A percentile compares a stretch with the other conserved stretches of the same genome.
phyloP scores from a whole-genome alignment of 331 rosid genomes.

The Pyrus hybrid region DNA sequence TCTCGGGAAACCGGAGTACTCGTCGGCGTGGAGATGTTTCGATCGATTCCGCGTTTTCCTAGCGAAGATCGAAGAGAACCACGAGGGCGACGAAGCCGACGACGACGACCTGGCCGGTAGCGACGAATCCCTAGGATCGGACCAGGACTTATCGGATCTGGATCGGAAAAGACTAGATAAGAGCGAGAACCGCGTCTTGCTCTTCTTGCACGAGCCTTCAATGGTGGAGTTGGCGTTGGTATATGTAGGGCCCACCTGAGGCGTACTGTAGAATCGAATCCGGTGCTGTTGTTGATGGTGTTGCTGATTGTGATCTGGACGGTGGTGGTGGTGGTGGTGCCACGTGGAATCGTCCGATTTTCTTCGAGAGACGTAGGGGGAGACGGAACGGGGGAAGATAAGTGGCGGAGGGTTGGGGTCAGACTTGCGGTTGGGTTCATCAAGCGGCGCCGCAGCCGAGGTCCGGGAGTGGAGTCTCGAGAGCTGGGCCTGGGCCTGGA shows the following conservation, averaged over 20 bases:
- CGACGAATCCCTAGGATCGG: constrained; percentile 24
- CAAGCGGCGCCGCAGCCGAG: constrained; percentile 31
- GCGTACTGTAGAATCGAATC: constrained; percentile 39
- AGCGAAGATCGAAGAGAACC: constrained; percentile 43
- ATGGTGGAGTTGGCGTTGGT: neutral
- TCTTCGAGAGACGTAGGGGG: constrained; percentile 50
- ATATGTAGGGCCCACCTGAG: constrained; percentile 47
- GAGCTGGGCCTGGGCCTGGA: constrained; percentile 29
- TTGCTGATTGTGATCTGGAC: neutral
- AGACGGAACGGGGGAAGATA: constrained; percentile 55
- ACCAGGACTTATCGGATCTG: constrained; percentile 51
- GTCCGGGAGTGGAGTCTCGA: constrained; percentile 34
- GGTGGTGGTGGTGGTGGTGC: constrained; percentile 10
- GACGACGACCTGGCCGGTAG: constrained; percentile 12
- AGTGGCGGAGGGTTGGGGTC: constrained; percentile 32
- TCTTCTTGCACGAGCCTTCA: constrained; percentile 24
- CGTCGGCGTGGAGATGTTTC: constrained; percentile 9
- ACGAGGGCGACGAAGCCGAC: constrained; percentile 37
- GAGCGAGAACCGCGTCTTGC: constrained; percentile 35
- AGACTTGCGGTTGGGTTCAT: constrained; percentile 18
- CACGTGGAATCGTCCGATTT: constrained; percentile 56
- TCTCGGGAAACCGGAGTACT: constrained; percentile 8
- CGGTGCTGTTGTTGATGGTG: neutral
- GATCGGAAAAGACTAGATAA: constrained; percentile 37
- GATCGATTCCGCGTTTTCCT: constrained; percentile 26